A percentile compares a stretch with the other conserved stretches of the same genome.
Conservation (phyloP, 805 yeast genomes). For the Starmerella floris region DNA sequence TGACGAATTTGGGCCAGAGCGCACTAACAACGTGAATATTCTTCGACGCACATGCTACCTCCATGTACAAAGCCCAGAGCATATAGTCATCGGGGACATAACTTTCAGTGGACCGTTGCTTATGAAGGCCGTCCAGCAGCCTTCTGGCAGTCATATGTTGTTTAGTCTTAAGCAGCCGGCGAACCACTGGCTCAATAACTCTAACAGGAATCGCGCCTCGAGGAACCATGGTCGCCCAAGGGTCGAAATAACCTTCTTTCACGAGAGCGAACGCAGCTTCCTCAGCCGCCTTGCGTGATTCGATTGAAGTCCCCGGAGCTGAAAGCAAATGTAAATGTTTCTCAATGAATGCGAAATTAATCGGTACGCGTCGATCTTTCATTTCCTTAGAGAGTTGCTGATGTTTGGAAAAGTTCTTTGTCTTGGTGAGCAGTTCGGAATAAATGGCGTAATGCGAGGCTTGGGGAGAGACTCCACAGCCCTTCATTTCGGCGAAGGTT, state of each 20-base stretch:
- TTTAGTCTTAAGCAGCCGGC: constrained; percentile 14
- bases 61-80: constrained; percentile 16
- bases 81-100: constrained; percentile 1
- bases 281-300: constrained; percentile 7
- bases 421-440: constrained; percentile 15
- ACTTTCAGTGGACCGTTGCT: neutral
- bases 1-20: constrained; percentile 15
- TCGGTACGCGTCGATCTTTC: constrained; percentile 13
- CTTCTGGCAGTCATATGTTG: constrained; percentile 15
- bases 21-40: constrained; percentile 1
- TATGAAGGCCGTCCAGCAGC: constrained; percentile 15
- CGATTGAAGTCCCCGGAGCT: constrained; percentile 9
- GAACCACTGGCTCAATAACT: constrained; percentile 20
- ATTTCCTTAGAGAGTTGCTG: constrained; percentile 13
- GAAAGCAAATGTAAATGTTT: constrained; percentile 20
- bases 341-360: constrained; percentile 19
- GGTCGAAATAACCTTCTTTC: constrained; percentile 21
- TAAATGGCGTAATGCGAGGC: constrained; percentile 23
- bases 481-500: constrained; percentile 22
- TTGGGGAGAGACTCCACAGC: constrained; percentile 5
- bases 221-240: constrained; percentile 20
- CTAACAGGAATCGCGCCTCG: constrained; percentile 22
- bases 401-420: constrained; percentile 12
- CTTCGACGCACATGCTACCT: constrained; percentile 6
- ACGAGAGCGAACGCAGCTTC: constrained; percentile 11